These are phyloP conservation scores for Penstemon davidsonii DNA, from an alignment of 257 asterid species.

Conservation along the genomic window DNA sequence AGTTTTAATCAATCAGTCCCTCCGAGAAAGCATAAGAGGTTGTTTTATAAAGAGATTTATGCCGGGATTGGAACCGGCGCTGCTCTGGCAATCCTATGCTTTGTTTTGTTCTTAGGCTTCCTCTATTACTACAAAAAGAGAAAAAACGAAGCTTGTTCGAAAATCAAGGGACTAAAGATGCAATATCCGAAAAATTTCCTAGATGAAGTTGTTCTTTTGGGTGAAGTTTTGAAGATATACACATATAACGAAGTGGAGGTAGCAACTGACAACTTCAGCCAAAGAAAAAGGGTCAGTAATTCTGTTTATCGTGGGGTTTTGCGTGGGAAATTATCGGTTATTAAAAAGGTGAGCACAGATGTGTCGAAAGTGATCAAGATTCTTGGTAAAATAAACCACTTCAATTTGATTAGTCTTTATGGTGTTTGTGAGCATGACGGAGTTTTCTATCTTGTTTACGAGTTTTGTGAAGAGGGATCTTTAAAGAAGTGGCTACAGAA, in stretches of 20 bases:
- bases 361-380: conserved; percentile 52
- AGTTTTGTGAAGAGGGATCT: conserved; percentile 66
- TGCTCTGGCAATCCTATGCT: conserved; percentile 43
- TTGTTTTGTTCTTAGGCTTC: conserved; percentile 33
- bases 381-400: conserved; percentile 57
- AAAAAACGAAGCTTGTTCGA: background rate
- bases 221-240: conserved; percentile 42
- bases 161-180: conserved; percentile 20
- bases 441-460: conserved; percentile 54
- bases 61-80: conserved; percentile 54
- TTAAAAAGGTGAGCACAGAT: conserved; percentile 43
- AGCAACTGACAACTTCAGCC: conserved; percentile 54
- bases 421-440: conserved; percentile 52
- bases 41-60: conserved; percentile 25
- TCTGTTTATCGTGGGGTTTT: conserved; percentile 49
- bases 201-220: conserved; percentile 39
- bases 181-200: conserved; percentile 35
- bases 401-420: conserved; percentile 57
- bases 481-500: conserved; percentile 52
- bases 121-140: conserved; percentile 20
- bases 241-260: conserved; percentile 45
- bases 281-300: conserved; percentile 35
- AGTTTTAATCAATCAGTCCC: conserved; percentile 6
- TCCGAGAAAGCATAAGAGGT: conserved; percentile 20
- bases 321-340: conserved; percentile 46